These are phyloP conservation scores for Maudiozyma barnettii DNA, from an alignment of 805 yeast genomes.

Conservation along the genomic window DNA sequence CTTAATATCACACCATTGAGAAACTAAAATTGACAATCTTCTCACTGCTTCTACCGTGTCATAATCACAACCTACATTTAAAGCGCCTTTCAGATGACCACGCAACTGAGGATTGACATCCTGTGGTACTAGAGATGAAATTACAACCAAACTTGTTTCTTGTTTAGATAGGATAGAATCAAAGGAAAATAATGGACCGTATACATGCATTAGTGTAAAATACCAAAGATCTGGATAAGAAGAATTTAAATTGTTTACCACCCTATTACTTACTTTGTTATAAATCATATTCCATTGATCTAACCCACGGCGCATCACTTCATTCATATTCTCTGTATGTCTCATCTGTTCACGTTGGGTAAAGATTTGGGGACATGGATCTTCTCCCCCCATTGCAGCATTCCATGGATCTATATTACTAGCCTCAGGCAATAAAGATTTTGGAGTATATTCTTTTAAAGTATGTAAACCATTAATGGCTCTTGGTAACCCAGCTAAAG, in stretches of 20 bases:
- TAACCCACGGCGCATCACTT: conserved; percentile 38
- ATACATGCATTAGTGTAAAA: conserved; percentile 61
- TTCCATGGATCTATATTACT: conserved; percentile 18
- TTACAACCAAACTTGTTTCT: conserved; percentile 69
- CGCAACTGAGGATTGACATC: conserved; percentile 89
- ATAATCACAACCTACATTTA: conserved; percentile 61
- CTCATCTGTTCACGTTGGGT: conserved; percentile 8
- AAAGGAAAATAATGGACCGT: conserved; percentile 67
- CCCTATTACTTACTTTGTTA: conserved; percentile 61
- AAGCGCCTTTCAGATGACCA: conserved; percentile 83
- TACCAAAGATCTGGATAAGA: conserved; percentile 85
- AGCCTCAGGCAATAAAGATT: conserved; percentile 23
- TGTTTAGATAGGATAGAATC: conserved; percentile 49
- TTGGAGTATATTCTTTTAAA: conserved; percentile 58
- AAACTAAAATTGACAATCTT: conserved; percentile 49
- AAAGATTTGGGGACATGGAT: conserved; percentile 6
- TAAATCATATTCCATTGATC: conserved; percentile 68
- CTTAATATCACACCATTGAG: conserved; percentile 63
- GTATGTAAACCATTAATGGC: conserved; percentile 69
- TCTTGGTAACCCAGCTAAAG: conserved; percentile 76
- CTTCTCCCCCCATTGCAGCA: conserved; percentile 16
- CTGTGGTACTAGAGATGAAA: conserved; percentile 79
- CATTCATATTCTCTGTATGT: conserved; percentile 5
- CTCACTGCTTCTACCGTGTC: conserved; percentile 57
- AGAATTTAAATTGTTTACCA: conserved; percentile 52